These are phyloP conservation scores for Uncinocarpus reesii DNA, from an alignment of 2,329 filamentous ascomycete species.

Conservation along the genomic window DNA sequence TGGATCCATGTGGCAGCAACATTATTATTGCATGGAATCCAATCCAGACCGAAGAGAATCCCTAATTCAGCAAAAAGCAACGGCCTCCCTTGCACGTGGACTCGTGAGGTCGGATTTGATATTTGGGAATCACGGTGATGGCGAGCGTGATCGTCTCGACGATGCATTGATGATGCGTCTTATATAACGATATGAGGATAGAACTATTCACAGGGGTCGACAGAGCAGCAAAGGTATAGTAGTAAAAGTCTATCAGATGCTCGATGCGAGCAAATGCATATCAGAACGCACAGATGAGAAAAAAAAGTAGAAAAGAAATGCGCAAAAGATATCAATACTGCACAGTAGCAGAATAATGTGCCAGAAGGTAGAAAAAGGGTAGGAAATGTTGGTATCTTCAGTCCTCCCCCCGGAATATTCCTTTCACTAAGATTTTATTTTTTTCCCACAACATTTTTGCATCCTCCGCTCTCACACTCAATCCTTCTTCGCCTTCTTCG, in stretches of 20 bases:
- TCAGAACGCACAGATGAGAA: not conserved
- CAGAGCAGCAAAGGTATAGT: too few relatives aligned
- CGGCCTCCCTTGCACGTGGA: conserved; percentile 1
- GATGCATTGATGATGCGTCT: too few relatives aligned
- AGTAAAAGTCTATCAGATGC: too few relatives aligned
- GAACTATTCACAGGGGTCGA: too few relatives aligned
- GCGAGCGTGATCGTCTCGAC: too few relatives aligned
- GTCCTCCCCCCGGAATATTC: not conserved
- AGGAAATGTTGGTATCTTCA: too few relatives aligned
- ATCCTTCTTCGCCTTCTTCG: conserved; percentile 17
- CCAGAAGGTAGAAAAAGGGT: too few relatives aligned
- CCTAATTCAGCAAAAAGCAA: not conserved
- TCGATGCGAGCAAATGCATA: too few relatives aligned
- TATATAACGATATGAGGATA: too few relatives aligned
- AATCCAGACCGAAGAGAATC: not conserved
- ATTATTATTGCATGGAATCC: too few relatives aligned
- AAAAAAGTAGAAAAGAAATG: not conserved
- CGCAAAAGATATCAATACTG: too few relatives aligned
- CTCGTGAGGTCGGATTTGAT: not conserved
- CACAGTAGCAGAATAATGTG: too few relatives aligned
- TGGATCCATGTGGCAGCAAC: not conserved
- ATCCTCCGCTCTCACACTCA: not conserved
- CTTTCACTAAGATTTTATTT: not conserved
- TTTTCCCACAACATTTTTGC: not conserved
- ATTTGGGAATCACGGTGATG: not conserved